phyloP scores from a whole-genome alignment of 768 basidiomycete species.

The Pleurotus eryngii region DNA sequence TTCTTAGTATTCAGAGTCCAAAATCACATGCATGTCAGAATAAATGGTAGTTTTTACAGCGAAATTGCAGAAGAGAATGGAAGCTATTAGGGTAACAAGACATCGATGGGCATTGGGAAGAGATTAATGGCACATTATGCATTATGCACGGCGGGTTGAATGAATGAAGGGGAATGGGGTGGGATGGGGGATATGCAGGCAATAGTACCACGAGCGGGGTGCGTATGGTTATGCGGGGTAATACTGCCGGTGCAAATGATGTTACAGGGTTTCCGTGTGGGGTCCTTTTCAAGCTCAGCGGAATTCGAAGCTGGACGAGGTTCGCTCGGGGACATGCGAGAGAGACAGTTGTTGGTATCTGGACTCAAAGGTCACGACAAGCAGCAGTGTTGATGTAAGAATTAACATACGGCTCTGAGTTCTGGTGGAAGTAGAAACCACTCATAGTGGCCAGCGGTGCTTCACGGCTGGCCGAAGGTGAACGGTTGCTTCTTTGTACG shows the following conservation, averaged over 20 bases:
- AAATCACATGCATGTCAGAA: no score
- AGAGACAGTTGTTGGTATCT: constrained; percentile 91
- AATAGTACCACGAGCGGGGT: no score
- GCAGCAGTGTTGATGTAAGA: neutral
- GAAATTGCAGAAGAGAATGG: no score
- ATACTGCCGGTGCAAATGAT: neutral
- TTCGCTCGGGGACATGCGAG: constrained; percentile 69
- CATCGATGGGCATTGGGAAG: no score
- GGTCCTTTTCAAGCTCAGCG: constrained; percentile 41
- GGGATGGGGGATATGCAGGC: no score
- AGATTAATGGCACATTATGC: no score
- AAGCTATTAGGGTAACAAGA: no score
- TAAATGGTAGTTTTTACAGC: no score
- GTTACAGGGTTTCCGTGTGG: constrained; percentile 1
- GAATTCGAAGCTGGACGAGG: constrained; percentile 82
- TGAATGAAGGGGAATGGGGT: no score
- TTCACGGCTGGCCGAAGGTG: constrained; percentile 42
- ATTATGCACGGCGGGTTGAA: no score
- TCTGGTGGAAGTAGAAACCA: constrained; percentile 92
- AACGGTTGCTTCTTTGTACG: constrained; percentile 39
- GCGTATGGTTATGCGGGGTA: neutral
- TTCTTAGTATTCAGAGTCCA: no score
- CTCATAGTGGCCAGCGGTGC: constrained; percentile 72
- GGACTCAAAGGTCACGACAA: constrained; percentile 11
- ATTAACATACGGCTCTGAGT: constrained; percentile 80